phyloP scores from a whole-genome alignment of 2,329 filamentous ascomycete genomes.

The Verticillium zaregamsianum region DNA sequence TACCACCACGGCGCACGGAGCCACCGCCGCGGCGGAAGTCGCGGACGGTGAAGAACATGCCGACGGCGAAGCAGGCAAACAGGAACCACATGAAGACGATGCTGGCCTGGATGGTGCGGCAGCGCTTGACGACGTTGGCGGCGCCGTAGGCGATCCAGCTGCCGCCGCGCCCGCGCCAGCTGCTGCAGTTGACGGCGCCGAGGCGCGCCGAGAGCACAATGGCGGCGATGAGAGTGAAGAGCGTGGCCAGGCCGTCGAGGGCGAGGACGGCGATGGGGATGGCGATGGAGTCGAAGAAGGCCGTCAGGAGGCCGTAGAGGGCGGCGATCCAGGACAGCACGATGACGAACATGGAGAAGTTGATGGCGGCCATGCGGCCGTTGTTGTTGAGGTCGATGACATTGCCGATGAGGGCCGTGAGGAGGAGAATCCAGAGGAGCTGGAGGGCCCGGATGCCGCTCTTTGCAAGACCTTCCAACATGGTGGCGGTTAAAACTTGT shows the following conservation, averaged over 20 bases:
- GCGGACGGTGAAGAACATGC: slow-evolving; percentile 50
- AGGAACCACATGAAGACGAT: slow-evolving; percentile 79
- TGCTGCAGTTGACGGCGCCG: slow-evolving; percentile 63
- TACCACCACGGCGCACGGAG: slow-evolving; percentile 32
- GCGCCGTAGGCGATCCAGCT: slow-evolving; percentile 63
- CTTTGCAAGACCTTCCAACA: slow-evolving; percentile 35
- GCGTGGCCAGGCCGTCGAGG: slow-evolving; percentile 53
- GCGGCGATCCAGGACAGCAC: slow-evolving; percentile 62
- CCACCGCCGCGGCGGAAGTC: slow-evolving; percentile 46
- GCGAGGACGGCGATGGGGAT: slow-evolving; percentile 48
- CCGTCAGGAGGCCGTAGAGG: slow-evolving; percentile 56
- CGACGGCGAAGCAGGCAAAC: slow-evolving; percentile 56
- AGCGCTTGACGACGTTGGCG: slow-evolving; percentile 56
- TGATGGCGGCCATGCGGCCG: slow-evolving; percentile 46
- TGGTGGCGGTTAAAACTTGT: slow-evolving; percentile 8
- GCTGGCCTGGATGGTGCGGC: slow-evolving; percentile 70
- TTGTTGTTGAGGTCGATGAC: slow-evolving; percentile 48
- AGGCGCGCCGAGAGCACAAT: slow-evolving; percentile 69
- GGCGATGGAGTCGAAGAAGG: slow-evolving; percentile 48
- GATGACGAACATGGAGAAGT: slow-evolving; percentile 67
- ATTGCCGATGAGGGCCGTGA: slow-evolving; percentile 54
- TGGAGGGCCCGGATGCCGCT: slow-evolving; percentile 43
- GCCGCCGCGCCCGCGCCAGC: slow-evolving; percentile 22
- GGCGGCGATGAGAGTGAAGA: slow-evolving; percentile 69
- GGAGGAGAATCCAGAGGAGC: slow-evolving; percentile 47